Conservation (phyloP, 2,329 filamentous ascomycete species). For the Neonectria faginata region DNA sequence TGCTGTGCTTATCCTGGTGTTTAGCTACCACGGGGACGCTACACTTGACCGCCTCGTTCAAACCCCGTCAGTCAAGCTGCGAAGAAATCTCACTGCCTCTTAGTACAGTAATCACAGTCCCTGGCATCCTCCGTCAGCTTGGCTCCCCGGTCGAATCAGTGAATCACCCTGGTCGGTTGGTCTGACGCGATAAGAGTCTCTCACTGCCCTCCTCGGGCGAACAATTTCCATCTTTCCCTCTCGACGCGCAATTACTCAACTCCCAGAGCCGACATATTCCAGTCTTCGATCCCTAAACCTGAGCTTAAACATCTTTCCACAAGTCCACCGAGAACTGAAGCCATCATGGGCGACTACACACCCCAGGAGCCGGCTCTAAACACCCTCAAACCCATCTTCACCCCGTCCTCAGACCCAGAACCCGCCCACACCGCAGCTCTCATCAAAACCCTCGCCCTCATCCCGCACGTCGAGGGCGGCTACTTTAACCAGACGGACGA, state of each 20-base stretch:
- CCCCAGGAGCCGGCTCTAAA: conserved; percentile 33
- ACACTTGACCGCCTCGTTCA: not conserved
- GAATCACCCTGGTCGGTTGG: not conserved
- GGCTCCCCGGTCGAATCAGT: not conserved
- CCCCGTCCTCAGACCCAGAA: conserved; percentile 34
- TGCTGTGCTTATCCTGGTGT: not conserved
- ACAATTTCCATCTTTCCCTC: not conserved
- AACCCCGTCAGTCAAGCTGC: not conserved
- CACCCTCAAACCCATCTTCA: conserved; percentile 51
- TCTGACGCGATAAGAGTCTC: not conserved
- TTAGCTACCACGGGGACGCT: not conserved
- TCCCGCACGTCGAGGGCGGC: conserved; percentile 71
- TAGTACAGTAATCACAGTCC: not conserved
- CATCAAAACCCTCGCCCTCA: conserved; percentile 58
- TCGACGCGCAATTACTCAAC: not conserved
- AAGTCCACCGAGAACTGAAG: not conserved
- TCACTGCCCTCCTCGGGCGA: not conserved
- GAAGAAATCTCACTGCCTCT: not conserved
- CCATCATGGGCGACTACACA: conserved; percentile 30
- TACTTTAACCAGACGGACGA: conserved; percentile 74
- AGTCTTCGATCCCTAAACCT: not conserved
- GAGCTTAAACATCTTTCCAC: conserved; percentile 3
- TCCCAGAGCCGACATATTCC: not conserved
- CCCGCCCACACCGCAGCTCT: conserved; percentile 36
- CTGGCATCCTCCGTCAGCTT: not conserved